Evolutionary conservation across 441 rosid species (phyloP).

Genomic region (Jatropha multifida): DNA sequence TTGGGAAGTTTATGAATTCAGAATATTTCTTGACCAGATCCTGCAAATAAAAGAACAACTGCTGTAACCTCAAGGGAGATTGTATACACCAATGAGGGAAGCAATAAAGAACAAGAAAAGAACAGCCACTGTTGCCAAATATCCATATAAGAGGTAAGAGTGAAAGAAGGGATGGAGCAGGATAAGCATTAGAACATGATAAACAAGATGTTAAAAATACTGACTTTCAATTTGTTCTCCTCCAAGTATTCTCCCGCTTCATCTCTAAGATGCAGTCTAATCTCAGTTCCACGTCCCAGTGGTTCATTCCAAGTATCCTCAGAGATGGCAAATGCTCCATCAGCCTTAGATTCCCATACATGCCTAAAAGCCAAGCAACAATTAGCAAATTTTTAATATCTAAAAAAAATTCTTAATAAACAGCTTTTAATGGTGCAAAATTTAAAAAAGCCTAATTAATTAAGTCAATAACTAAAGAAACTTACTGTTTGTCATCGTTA

Average conservation of each 20-base stretch:
- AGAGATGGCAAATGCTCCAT: constrained; percentile 94
- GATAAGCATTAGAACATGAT: background rate
- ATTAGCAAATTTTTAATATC: constrained; percentile 4
- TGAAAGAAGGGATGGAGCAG: too few species aligned
- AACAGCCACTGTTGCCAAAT: too few species aligned
- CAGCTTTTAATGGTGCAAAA: background rate
- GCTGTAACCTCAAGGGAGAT: background rate
- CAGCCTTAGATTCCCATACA: constrained; percentile 99
- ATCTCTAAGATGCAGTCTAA: constrained; percentile 83
- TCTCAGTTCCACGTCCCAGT: constrained; percentile 95
- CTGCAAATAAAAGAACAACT: constrained; percentile 32
- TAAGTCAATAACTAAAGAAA: background rate
- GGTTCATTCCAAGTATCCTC: constrained; percentile 99
- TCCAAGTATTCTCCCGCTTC: constrained; percentile 95
- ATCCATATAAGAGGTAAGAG: too few species aligned
- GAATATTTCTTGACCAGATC: constrained; percentile 93
- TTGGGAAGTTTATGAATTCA: constrained; percentile 95
- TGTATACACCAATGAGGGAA: background rate
- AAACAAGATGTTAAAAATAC: constrained; percentile 1
- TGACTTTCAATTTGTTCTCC: constrained; percentile 83
- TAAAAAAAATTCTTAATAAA: background rate
- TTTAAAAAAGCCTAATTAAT: background rate
- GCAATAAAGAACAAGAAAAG: background rate
- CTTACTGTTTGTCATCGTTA: constrained; percentile 91
- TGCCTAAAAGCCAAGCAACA: constrained; percentile 43